Conservation (phyloP, 2,329 filamentous ascomycete genomes). For the Colletotrichum endophyticum region DNA sequence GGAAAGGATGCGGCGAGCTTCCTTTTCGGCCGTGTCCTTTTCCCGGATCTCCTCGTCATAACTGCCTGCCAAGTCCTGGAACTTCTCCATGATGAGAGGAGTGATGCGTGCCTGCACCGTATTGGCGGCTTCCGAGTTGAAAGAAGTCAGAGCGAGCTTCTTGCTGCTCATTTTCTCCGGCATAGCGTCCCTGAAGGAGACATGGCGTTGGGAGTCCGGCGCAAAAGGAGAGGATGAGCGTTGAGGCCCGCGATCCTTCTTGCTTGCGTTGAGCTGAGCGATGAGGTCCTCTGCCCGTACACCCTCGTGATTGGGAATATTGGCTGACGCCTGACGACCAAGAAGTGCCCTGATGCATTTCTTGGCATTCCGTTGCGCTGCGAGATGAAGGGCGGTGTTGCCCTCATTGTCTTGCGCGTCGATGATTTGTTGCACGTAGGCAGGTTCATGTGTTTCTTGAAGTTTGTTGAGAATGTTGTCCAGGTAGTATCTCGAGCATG, state of each 20-base stretch:
- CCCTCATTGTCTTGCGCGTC: constrained; percentile 85
- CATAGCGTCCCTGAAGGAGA: constrained; percentile 56
- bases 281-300: constrained; percentile 87
- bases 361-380: constrained; percentile 82
- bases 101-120: constrained; percentile 73
- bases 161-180: constrained; percentile 42
- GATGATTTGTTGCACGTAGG: constrained; percentile 78
- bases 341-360: constrained; percentile 86
- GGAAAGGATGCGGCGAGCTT: constrained; percentile 68
- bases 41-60: constrained; percentile 80
- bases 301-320: constrained; percentile 82
- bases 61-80: constrained; percentile 70
- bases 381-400: constrained; percentile 81
- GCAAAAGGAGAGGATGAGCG: constrained; percentile 78
- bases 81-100: constrained; percentile 73
- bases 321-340: constrained; percentile 80
- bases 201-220: constrained; percentile 63
- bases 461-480: constrained; percentile 90
- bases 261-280: constrained; percentile 72
- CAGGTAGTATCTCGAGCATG: constrained; percentile 90
- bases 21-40: constrained; percentile 72
- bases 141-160: constrained; percentile 42
- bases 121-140: constrained; percentile 70
- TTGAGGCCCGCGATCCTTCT: constrained; percentile 69
- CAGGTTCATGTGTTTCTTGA: constrained; percentile 75